Percentiles rank a stretch among this genome's conserved stretches.
These are phyloP conservation scores for Mucor lusitanicus DNA, from an alignment of 371 early-diverging fungal species.

Conservation along the genomic window DNA sequence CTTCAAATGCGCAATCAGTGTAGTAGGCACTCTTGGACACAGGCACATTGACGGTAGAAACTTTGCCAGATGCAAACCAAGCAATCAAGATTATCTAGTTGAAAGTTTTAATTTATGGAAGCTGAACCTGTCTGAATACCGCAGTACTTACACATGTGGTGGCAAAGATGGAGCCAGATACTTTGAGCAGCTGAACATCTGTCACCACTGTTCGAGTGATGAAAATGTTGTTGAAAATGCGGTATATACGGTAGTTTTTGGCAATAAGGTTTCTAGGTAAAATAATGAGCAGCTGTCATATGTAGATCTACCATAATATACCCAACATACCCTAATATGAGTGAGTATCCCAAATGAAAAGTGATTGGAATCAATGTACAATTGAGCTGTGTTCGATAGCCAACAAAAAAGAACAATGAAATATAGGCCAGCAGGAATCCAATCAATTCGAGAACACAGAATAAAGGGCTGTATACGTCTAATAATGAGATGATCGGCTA, in stretches of 20 bases:
- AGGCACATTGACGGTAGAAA: constrained; percentile 33
- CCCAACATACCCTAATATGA: constrained; percentile 49
- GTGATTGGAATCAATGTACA: constrained; percentile 50
- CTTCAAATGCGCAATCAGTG: constrained; percentile 46
- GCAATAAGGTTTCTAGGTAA: constrained; percentile 47
- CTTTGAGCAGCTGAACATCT: constrained; percentile 54
- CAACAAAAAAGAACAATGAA: constrained; percentile 38
- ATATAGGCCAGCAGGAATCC: constrained; percentile 48
- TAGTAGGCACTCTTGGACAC: constrained; percentile 42
- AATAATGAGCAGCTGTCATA: constrained; percentile 6
- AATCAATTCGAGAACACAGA: constrained; percentile 54
- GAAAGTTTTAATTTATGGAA: background rate
- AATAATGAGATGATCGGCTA: background rate
- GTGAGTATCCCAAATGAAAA: constrained; percentile 45
- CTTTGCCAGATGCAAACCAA: constrained; percentile 42
- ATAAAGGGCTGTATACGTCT: constrained; percentile 43
- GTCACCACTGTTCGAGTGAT: constrained; percentile 57
- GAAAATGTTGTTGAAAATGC: constrained; percentile 65
- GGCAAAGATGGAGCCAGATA: constrained; percentile 53
- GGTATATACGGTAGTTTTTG: constrained; percentile 62
- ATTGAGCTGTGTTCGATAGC: constrained; percentile 22
- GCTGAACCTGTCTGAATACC: background rate
- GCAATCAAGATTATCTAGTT: constrained; percentile 38
- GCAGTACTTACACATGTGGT: constrained; percentile 41
- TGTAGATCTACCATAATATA: too few species aligned